These are phyloP conservation scores for Suillus clintonianus DNA, from an alignment of 768 basidiomycete species.

Conservation along the genomic window DNA sequence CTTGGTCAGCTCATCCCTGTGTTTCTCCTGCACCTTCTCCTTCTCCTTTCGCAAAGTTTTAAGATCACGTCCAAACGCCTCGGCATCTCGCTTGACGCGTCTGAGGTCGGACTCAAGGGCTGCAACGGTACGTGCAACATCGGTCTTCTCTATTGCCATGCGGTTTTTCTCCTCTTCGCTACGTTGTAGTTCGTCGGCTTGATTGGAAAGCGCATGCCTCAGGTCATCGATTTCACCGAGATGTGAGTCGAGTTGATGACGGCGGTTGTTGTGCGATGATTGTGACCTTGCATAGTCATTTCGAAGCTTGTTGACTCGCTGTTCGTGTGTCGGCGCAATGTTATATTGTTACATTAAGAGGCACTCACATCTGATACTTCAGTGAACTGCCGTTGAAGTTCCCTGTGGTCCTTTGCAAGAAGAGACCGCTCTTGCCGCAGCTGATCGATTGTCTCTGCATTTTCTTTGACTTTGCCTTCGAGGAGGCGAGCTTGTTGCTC, in stretches of 20 bases:
- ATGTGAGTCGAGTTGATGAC: constrained; percentile 73
- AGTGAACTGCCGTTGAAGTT: constrained; percentile 66
- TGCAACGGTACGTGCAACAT: constrained; percentile 67
- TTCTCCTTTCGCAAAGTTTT: constrained; percentile 68
- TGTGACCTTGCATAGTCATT: constrained; percentile 62
- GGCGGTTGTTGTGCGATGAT: constrained; percentile 67
- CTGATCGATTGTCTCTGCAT: constrained; percentile 68
- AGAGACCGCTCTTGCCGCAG: constrained; percentile 76
- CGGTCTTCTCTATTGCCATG: constrained; percentile 60
- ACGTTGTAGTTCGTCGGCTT: constrained; percentile 62
- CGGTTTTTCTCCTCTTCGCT: constrained; percentile 66
- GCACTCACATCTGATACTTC: constrained; percentile 65
- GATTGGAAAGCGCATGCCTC: constrained; percentile 61
- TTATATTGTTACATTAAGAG: neutral
- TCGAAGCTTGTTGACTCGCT: constrained; percentile 65
- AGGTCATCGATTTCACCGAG: constrained; percentile 76
- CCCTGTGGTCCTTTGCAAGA: constrained; percentile 69
- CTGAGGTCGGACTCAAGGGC: constrained; percentile 71
- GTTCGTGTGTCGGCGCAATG: neutral
- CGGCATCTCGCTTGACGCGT: constrained; percentile 75
- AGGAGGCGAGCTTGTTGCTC: constrained; percentile 76
- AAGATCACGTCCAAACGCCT: constrained; percentile 76
- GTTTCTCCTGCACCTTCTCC: constrained; percentile 55
- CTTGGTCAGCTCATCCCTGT: constrained; percentile 55
- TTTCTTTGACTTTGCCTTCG: constrained; percentile 68